Conservation (phyloP, 768 basidiomycete genomes). For the Lentinula aciculospora region DNA sequence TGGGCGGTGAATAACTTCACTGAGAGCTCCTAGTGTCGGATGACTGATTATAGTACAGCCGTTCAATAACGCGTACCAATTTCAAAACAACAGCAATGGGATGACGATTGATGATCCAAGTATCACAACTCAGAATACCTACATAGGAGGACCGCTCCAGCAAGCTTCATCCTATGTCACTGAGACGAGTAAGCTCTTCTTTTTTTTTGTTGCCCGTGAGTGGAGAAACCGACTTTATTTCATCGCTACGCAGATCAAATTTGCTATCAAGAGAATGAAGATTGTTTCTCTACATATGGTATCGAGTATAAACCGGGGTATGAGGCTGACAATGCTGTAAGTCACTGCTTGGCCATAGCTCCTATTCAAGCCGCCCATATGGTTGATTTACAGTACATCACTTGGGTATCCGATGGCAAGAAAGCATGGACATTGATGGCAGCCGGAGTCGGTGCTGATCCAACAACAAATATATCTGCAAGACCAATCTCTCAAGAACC, state of each 20-base stretch:
- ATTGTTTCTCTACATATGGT: conserved; percentile 72
- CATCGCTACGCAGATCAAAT: conserved; percentile 30
- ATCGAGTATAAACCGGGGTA: conserved; percentile 59
- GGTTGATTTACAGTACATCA: conserved; percentile 62
- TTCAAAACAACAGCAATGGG: not conserved
- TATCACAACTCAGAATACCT: conserved; percentile 54
- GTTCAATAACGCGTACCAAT: conserved; percentile 4
- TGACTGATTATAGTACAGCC: not conserved
- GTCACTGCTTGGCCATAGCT: conserved; percentile 15
- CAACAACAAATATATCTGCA: conserved; percentile 49
- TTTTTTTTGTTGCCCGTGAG: not conserved
- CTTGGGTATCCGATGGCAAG: conserved; percentile 72
- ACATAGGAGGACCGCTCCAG: conserved; percentile 64
- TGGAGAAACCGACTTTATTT: conserved; percentile 8
- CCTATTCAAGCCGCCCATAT: not conserved
- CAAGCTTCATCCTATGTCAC: conserved; percentile 79
- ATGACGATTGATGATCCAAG: conserved; percentile 37
- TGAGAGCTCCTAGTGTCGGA: not conserved
- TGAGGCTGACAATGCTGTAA: conserved; percentile 64
- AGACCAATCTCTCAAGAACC: conserved; percentile 79
- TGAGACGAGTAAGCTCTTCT: conserved; percentile 31
- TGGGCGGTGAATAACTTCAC: conserved; percentile 35
- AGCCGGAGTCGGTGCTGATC: conserved; percentile 60
- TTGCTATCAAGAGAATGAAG: conserved; percentile 59
- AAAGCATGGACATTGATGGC: conserved; percentile 71